phyloP scores from a whole-genome alignment of 371 early-diverging fungal genomes.

The Choanephora cucurbitarum region DNA sequence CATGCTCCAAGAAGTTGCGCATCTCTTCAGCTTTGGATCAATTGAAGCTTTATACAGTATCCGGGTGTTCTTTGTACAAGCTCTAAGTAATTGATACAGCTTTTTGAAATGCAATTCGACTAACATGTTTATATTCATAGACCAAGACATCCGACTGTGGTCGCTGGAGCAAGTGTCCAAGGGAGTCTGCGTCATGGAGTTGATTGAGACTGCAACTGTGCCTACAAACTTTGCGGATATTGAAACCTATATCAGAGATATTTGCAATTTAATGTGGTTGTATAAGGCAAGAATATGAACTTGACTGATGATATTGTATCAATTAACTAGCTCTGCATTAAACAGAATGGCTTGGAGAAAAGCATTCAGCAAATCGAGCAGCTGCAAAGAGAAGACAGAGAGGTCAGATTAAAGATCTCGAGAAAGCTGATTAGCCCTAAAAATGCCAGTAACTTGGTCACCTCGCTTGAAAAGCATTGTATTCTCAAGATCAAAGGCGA shows the following conservation, averaged over 20 bases:
- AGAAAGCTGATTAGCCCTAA: conserved; percentile 9
- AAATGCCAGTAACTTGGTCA: not conserved
- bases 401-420: not conserved
- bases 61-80: conserved; percentile 6
- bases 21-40: conserved; percentile 11
- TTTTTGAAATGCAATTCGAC: conserved; percentile 9
- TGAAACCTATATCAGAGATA: conserved; percentile 10
- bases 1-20: conserved; percentile 4
- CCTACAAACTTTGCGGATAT: conserved; percentile 8
- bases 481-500: conserved; percentile 13
- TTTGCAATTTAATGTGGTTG: conserved; percentile 6
- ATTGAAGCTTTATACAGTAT: conserved; percentile 7
- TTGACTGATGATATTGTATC: conserved; percentile 5
- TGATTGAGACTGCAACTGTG: conserved; percentile 6
- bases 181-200: conserved; percentile 15
- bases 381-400: conserved; percentile 11
- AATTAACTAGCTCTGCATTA: conserved; percentile 8
- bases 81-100: conserved; percentile 13
- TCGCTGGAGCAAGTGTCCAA: conserved; percentile 12
- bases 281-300: conserved; percentile 14
- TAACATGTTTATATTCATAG: conserved; percentile 11
- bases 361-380: conserved; percentile 1
- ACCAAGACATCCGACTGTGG: conserved; percentile 12
- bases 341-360: conserved; percentile 6
- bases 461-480: conserved; percentile 12